Percentiles rank a stretch among this genome's conserved stretches.
These are phyloP conservation scores for Leccinum subtestaceum DNA, from an alignment of 768 basidiomycete genomes.

Conservation along the genomic window DNA sequence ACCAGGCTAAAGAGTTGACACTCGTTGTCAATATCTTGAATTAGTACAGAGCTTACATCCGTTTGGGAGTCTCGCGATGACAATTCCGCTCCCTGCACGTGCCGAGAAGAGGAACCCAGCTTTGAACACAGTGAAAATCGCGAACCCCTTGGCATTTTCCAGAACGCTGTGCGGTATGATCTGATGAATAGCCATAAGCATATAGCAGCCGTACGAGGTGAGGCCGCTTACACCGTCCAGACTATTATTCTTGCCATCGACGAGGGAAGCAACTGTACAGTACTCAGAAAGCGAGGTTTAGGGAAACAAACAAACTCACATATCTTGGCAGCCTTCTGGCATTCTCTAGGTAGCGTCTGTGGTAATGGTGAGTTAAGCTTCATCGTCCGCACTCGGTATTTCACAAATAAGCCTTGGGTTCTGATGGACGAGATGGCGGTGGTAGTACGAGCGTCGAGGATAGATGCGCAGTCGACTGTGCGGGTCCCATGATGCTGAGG, in stretches of 20 bases:
- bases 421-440: neutral
- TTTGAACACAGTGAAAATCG: constrained; percentile 88
- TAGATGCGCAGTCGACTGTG: constrained; percentile 23
- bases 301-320: constrained; percentile 43
- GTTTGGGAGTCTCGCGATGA: constrained; percentile 79
- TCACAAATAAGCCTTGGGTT: neutral
- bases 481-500: constrained; percentile 1
- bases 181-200: constrained; percentile 27
- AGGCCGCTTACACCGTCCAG: constrained; percentile 64
- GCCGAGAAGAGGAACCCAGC: constrained; percentile 67
- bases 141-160: constrained; percentile 69
- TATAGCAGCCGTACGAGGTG: neutral
- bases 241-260: constrained; percentile 76
- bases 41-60: constrained; percentile 57
- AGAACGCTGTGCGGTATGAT: constrained; percentile 56
- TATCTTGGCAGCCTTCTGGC: constrained; percentile 83
- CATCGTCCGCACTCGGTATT: constrained; percentile 28
- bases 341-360: constrained; percentile 72
- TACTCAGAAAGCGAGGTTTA: neutral
- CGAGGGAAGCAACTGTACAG: constrained; percentile 73
- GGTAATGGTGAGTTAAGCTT: constrained; percentile 51
- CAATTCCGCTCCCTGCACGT: constrained; percentile 80
- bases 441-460: neutral
- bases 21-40: neutral
- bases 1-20: constrained; percentile 79